Evolutionary conservation across 1,284 basidiomycete species (phyloP), one percentile per base, ranked within the genome.

Genomic region (Anthracocystis walkeri): DNA sequence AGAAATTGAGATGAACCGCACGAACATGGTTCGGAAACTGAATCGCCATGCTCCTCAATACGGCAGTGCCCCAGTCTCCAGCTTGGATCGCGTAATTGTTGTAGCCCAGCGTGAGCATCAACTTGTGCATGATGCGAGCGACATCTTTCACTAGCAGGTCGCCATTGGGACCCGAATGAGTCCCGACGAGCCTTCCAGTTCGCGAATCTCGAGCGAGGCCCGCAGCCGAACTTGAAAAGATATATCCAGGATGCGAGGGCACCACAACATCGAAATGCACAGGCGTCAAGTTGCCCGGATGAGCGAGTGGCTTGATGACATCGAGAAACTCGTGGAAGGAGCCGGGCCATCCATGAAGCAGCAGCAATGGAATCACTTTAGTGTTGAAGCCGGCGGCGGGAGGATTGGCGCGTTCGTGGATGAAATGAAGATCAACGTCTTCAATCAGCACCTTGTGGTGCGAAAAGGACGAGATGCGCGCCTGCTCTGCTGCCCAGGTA

Each of bases 291-390:
- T 66, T 70, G 18, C 77, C 78, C 0, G 85, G 84, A 21, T 73
- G 62, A 0, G 79, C 81, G 8, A 86, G 79, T 20, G 80, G 63
- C 59, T 81, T 80, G 65, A 84, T 77, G 11, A 77, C 64, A 3
- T 82, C 70, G 41, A 79, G 38, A 44, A 84, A 85, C 53, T 86
- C 85, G 56, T 82, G 66, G 35, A 80, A 72, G 1, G 73, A 75
- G 1, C 75, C 75, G 0, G 83, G 83, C 83, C 84, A 86, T 6
- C 85, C 85, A 38, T 85, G 85, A 1, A 83, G 55, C 8, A 86
- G 72, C n/a, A 85, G 41, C 4, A 86, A 70, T 1, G 85, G 85
- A 33, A 85, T 83, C 14, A 85, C 82, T 21, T 78, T 71, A 16
- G 77, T 65, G 41, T 59, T 58, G 31, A 40, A 45, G 0, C 53